phyloP scores from a whole-genome alignment of 164 flowering plant species.

The Umbellularia californica region DNA sequence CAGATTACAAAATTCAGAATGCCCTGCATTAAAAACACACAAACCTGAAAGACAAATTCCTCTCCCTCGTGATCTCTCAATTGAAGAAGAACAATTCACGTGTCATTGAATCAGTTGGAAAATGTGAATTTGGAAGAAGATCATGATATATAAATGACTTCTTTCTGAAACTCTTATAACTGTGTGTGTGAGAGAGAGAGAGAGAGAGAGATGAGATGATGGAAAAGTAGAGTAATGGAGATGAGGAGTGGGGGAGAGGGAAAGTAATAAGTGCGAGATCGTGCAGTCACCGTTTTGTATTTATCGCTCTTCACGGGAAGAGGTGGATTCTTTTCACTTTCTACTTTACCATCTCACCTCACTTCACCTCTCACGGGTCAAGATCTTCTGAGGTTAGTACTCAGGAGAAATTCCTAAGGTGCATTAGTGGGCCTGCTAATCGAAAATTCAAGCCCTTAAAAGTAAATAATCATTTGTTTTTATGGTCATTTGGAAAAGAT shows the following conservation, averaged over 20 bases:
- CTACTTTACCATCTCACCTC: no score
- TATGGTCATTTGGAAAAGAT: no score
- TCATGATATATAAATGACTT: not conserved
- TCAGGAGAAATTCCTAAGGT: no score
- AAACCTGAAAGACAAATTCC: not conserved
- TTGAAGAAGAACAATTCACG: no score
- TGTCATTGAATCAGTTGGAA: no score
- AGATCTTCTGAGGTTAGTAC: no score
- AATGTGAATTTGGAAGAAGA: not conserved
- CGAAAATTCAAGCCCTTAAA: no score
- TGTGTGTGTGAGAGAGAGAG: not conserved
- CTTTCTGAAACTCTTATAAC: no score
- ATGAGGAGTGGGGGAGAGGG: not conserved
- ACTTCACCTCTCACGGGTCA: no score
- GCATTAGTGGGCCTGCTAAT: no score
- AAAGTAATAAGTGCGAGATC: constrained; percentile 11
- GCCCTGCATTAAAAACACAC: not conserved
- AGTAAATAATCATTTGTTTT: no score
- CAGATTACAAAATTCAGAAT: not conserved
- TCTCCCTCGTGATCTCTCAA: not conserved
- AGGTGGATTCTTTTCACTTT: not conserved
- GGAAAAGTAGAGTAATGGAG: not conserved
- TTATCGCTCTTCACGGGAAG: constrained; percentile 18
- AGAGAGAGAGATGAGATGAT: not conserved
- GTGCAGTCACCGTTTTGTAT: constrained; percentile 19